Evolutionary conservation across 1,139 yeast species (phyloP).

Genomic region (Keqinozyma sinolaborantium): DNA sequence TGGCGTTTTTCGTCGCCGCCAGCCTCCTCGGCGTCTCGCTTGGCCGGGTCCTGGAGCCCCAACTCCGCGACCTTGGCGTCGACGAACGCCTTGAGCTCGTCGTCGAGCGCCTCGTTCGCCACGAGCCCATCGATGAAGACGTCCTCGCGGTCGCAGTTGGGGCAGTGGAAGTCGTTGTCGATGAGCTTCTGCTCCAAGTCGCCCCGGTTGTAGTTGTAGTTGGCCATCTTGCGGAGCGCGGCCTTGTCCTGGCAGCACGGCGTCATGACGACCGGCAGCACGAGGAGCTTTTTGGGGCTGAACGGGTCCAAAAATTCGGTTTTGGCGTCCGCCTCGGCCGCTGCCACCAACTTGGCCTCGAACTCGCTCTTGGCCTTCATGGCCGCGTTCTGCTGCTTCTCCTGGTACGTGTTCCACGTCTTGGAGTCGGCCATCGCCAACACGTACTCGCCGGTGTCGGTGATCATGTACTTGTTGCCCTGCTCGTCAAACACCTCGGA

Average conservation of each 20-base stretch:
- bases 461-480: slow-evolving; percentile 75
- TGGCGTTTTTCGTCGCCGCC: slow-evolving; percentile 30
- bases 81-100: slow-evolving; percentile 50
- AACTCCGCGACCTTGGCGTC: slow-evolving; percentile 39
- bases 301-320: slow-evolving; percentile 53
- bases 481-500: slow-evolving; percentile 55
- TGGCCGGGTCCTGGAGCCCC: slow-evolving; percentile 37
- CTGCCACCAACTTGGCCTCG: slow-evolving; percentile 30
- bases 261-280: slow-evolving; percentile 71
- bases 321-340: slow-evolving; percentile 41
- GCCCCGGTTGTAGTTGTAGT: slow-evolving; percentile 36
- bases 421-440: slow-evolving; percentile 91
- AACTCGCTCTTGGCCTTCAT: slow-evolving; percentile 46
- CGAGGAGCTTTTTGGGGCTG: slow-evolving; percentile 58
- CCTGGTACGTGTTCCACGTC: slow-evolving; percentile 87
- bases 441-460: slow-evolving; percentile 94
- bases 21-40: slow-evolving; percentile 20
- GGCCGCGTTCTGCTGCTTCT: slow-evolving; percentile 53
- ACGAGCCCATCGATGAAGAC: slow-evolving; percentile 70
- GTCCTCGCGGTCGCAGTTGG: slow-evolving; percentile 75
- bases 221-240: slow-evolving; percentile 51
- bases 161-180: slow-evolving; percentile 87
- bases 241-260: slow-evolving; percentile 69
- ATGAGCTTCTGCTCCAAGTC: slow-evolving; percentile 67
- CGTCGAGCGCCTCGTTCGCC: slow-evolving; percentile 56